These are phyloP conservation scores for Stagonosporopsis tanaceti DNA, from an alignment of 2,329 filamentous ascomycete species.

Conservation along the genomic window DNA sequence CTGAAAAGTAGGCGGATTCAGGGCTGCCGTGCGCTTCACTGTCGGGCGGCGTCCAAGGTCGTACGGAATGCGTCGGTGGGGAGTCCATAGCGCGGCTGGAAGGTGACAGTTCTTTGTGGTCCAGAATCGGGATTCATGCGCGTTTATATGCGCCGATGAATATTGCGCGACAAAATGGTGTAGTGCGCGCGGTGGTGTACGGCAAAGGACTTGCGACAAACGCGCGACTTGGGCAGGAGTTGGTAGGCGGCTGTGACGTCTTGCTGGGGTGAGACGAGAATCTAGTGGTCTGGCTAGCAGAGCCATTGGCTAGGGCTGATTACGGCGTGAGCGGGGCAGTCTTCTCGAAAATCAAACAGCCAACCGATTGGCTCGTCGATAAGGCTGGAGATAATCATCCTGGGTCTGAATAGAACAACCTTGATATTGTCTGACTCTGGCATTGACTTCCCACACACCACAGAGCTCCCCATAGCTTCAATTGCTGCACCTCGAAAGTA, in stretches of 20 bases:
- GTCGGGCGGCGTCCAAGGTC: conserved; percentile 45
- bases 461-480: conserved; percentile 10
- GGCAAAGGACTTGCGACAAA: conserved; percentile 18
- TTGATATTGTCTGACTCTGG: conserved; percentile 18
- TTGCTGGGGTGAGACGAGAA: conserved; percentile 8
- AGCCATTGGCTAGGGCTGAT: conserved; percentile 5
- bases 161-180: conserved; percentile 5
- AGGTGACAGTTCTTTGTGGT: conserved; percentile 19
- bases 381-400: conserved; percentile 11
- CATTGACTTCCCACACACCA: conserved; percentile 1
- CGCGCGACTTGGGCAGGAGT: conserved; percentile 3
- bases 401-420: conserved; percentile 18
- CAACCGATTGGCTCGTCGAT: conserved; percentile 16
- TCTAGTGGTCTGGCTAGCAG: conserved; percentile 3
- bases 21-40: conserved; percentile 25
- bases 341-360: conserved; percentile 13
- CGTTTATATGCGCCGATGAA: conserved; percentile 18
- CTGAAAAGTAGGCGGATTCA: conserved; percentile 33
- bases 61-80: conserved; percentile 30
- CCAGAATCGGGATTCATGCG: conserved; percentile 10
- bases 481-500: conserved; percentile 16
- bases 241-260: conserved; percentile 24
- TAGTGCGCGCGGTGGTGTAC: conserved; percentile 10
- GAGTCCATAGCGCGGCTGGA: conserved; percentile 31
- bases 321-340: conserved; percentile 9